Conservation (phyloP, 257 asterid species). For the Ilex asprella region DNA sequence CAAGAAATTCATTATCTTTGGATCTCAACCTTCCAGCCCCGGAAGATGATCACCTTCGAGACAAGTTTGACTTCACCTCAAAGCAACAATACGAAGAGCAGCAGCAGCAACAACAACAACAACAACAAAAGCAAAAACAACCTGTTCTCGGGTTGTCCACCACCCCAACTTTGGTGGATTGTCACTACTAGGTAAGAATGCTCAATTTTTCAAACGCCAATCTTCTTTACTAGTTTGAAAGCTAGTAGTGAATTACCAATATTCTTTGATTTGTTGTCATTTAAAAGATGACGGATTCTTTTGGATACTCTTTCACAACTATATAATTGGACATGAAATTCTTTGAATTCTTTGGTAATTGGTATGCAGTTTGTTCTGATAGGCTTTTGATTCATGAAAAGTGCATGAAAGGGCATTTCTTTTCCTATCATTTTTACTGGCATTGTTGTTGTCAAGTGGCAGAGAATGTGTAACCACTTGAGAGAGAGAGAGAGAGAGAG, state of each 20-base stretch:
- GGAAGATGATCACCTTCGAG: slow-evolving; percentile 32
- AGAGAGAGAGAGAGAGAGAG: neutral
- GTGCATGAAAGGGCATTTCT: neutral
- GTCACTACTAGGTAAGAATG: slow-evolving; percentile 20
- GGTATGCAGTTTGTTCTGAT: neutral
- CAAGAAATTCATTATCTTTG: slow-evolving; percentile 16
- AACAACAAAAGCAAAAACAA: slow-evolving; percentile 8
- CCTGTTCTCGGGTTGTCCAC: slow-evolving; percentile 30
- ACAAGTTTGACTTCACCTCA: slow-evolving; percentile 18
- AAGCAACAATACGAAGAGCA: slow-evolving; percentile 16
- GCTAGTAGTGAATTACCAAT: neutral
- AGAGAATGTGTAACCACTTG: neutral
- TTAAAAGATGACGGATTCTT: neutral
- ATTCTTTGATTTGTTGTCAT: neutral
- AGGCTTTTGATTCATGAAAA: too few relatives aligned
- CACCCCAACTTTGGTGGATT: slow-evolving; percentile 38
- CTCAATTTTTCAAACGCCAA: neutral
- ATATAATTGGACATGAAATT: neutral
- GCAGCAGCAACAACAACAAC: slow-evolving; percentile 8
- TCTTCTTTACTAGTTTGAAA: neutral
- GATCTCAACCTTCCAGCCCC: slow-evolving; percentile 19
- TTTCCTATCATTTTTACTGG: neutral
- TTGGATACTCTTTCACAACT: neutral
- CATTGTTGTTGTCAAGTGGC: neutral
- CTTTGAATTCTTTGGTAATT: neutral